phyloP scores from a whole-genome alignment of 108 stramenopile species.

The Nitzschia putrida region DNA sequence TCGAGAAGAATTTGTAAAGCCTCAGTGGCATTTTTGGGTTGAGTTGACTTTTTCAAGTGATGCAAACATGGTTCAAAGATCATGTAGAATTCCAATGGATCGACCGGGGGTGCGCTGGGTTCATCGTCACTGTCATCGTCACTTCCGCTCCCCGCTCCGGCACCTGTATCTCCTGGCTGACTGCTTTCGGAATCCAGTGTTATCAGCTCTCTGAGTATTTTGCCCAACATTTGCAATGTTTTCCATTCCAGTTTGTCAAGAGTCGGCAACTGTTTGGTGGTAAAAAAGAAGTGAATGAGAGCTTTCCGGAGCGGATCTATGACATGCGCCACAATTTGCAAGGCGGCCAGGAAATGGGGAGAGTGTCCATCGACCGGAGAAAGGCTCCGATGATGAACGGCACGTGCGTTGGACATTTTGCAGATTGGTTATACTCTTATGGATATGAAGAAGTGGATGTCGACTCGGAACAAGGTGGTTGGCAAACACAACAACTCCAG shows the following conservation, averaged over 20 bases:
- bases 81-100: constrained; percentile 12
- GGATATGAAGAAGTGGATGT: too few species aligned
- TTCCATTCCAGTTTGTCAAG: constrained; percentile 14
- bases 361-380: constrained; percentile 15
- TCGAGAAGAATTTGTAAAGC: constrained; percentile 25
- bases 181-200: background rate
- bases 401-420: background rate
- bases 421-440: too few species aligned
- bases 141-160: background rate
- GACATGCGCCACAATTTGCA: constrained; percentile 34
- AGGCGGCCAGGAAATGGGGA: constrained; percentile 27
- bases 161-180: background rate
- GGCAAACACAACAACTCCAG: too few species aligned
- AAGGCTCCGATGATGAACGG: constrained; percentile 13
- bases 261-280: background rate
- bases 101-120: constrained; percentile 12
- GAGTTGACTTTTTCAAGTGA: constrained; percentile 5
- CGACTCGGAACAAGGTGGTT: too few species aligned
- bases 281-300: constrained; percentile 35
- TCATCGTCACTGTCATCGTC: constrained; percentile 17
- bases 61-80: constrained; percentile 10
- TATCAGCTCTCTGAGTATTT: constrained; percentile 17
- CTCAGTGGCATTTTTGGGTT: constrained; percentile 26
- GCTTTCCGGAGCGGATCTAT: constrained; percentile 29
- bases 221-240: constrained; percentile 17